A percentile compares a stretch with the other conserved stretches of the same genome.
Evolutionary conservation across 73 alveolate species (phyloP).

Genomic region (Paramecium primaurelia): DNA sequence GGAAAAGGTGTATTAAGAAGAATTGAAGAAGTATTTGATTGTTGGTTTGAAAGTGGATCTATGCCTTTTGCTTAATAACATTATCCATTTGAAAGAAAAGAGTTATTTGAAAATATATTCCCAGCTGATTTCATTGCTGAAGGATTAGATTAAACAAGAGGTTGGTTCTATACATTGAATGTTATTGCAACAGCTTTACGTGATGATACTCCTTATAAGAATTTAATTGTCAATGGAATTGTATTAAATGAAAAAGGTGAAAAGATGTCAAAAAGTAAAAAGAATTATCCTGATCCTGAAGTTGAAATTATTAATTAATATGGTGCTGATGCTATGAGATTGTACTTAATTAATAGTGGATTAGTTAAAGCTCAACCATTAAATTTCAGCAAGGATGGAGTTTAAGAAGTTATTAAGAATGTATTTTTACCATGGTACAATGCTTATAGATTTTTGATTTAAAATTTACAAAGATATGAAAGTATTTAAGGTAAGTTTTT

Average conservation of each 20-base stretch:
- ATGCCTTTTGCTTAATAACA: constrained; percentile 98
- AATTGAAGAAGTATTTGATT: constrained; percentile 97
- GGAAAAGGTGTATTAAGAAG: constrained; percentile 98
- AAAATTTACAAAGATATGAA: constrained; percentile 95
- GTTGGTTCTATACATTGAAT: constrained; percentile 99
- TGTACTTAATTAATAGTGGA: constrained; percentile 92
- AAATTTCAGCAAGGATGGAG: constrained; percentile 87
- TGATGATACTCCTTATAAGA: constrained; percentile 94
- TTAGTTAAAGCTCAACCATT: constrained; percentile 96
- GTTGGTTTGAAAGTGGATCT: constrained; percentile 99
- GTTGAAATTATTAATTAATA: constrained; percentile 71
- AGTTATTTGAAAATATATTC: constrained; percentile 91
- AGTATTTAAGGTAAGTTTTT: constrained; percentile 70
- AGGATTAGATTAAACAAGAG: constrained; percentile 99
- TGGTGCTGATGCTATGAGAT: constrained; percentile 97
- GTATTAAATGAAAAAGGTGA: constrained; percentile 94
- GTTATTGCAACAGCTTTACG: constrained; percentile 95
- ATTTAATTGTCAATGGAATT: constrained; percentile 98
- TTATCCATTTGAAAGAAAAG: constrained; percentile 92
- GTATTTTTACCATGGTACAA: constrained; percentile 98
- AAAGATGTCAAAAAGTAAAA: constrained; percentile 97
- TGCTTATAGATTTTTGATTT: constrained; percentile 94
- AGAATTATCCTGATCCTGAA: constrained; percentile 98
- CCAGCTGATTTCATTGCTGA: constrained; percentile 99
- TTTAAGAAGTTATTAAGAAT: constrained; percentile 86